phyloP scores from a whole-genome alignment of 768 basidiomycete species.

The Austroboletus festivus region DNA sequence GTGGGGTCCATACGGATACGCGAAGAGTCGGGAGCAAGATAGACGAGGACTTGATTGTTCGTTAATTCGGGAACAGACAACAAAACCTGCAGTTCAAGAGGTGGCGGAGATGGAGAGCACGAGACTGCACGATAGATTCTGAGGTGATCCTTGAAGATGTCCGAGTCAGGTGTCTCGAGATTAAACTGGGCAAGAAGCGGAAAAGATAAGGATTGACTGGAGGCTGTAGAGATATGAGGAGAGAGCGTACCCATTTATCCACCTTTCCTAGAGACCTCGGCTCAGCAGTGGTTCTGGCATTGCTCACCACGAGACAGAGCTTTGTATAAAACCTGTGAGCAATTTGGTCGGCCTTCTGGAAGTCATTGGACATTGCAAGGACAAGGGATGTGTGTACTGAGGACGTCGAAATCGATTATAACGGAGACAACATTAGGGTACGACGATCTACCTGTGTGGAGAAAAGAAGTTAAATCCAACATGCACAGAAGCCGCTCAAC shows the following conservation, averaged over 20 bases:
- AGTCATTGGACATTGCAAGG: slow-evolving; percentile 51
- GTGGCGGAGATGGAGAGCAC: slow-evolving; percentile 33
- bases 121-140: slow-evolving; percentile 55
- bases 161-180: slow-evolving; percentile 72
- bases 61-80: slow-evolving; percentile 66
- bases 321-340: slow-evolving; percentile 81
- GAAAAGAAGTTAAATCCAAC: slow-evolving; percentile 21
- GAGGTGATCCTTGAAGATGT: slow-evolving; percentile 60
- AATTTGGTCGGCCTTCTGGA: slow-evolving; percentile 79
- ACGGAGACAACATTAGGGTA: slow-evolving; percentile 30
- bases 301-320: slow-evolving; percentile 69
- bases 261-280: slow-evolving; percentile 43
- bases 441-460: slow-evolving; percentile 19
- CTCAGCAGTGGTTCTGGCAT: slow-evolving; percentile 65
- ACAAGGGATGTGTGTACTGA: slow-evolving; percentile 1
- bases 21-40: slow-evolving; percentile 54
- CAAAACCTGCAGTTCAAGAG: slow-evolving; percentile 67
- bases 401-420: slow-evolving; percentile 21
- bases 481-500: slow-evolving; percentile 18
- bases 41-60: slow-evolving; percentile 70
- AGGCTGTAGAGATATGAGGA: not conserved
- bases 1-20: slow-evolving; percentile 67
- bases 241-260: slow-evolving; percentile 75
- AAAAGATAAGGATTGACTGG: not conserved
- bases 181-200: slow-evolving; percentile 57